Percentiles rank a stretch among this genome's conserved stretches.
These are phyloP conservation scores for Anthracocystis walkeri DNA, from an alignment of 1,284 basidiomycete species.

Conservation along the genomic window DNA sequence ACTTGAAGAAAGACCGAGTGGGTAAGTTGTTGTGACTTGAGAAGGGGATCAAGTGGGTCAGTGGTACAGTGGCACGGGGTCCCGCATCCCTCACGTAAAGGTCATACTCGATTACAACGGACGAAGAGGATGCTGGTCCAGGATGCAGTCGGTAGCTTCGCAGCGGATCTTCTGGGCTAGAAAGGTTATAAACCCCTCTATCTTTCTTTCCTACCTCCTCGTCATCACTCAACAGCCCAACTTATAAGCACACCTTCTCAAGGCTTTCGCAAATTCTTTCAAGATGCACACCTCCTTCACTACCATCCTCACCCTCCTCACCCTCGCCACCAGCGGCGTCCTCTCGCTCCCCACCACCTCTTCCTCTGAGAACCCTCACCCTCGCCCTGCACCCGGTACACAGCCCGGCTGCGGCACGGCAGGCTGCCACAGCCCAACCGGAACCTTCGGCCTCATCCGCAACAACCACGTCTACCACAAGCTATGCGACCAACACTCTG, in stretches of 20 bases:
- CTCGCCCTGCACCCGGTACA: neutral
- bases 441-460: slow-evolving; percentile 8
- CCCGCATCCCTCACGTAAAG: too few species aligned
- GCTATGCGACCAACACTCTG: slow-evolving; percentile 9
- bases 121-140: too few species aligned
- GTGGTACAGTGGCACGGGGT: too few species aligned
- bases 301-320: slow-evolving; percentile 1
- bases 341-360: neutral
- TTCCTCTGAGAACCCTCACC: neutral
- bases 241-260: neutral
- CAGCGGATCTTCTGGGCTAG: neutral
- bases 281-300: slow-evolving; percentile 5
- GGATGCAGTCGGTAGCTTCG: too few species aligned
- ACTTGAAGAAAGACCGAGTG: too few species aligned
- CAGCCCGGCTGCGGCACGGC: slow-evolving; percentile 27
- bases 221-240: neutral
- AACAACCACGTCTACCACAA: slow-evolving; percentile 6
- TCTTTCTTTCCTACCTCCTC: neutral
- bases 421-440: slow-evolving; percentile 17
- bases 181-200: neutral
- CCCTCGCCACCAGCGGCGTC: neutral
- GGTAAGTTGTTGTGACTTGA: too few species aligned
- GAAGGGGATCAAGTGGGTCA: too few species aligned
- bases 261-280: neutral
- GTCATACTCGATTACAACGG: too few species aligned